Evolutionary conservation across 2,329 filamentous ascomycete species (phyloP).

Genomic region (Lasiodiplodia gonubiensis): DNA sequence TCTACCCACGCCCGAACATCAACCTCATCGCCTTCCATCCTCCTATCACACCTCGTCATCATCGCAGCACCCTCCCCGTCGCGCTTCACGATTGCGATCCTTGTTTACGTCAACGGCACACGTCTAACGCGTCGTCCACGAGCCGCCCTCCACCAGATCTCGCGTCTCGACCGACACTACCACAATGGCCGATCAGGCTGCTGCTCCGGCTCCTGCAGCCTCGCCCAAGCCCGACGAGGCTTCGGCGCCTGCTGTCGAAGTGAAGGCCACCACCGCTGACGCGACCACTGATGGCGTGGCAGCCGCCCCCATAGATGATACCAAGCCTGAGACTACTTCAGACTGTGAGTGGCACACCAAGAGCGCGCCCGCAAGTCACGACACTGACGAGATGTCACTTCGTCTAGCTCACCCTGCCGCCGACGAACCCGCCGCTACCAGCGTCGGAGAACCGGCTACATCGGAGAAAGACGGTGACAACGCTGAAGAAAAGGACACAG

Average conservation of each 20-base stretch:
- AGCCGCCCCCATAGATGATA: conserved; percentile 39
- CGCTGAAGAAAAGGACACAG: conserved; percentile 36
- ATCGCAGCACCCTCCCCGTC: conserved; percentile 37
- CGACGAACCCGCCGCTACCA: conserved; percentile 14
- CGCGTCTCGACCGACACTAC: conserved; percentile 41
- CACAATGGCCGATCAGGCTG: conserved; percentile 47
- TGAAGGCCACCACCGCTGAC: conserved; percentile 33
- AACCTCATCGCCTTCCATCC: conserved; percentile 46
- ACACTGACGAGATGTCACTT: conserved; percentile 28
- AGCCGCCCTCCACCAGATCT: conserved; percentile 30
- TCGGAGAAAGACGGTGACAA: conserved; percentile 32
- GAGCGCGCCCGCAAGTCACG: conserved; percentile 22
- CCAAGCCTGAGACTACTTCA: conserved; percentile 36
- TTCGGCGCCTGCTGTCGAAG: conserved; percentile 40
- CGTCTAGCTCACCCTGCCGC: conserved; percentile 18
- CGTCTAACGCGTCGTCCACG: conserved; percentile 43
- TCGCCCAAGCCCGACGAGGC: conserved; percentile 39
- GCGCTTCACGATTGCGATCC: conserved; percentile 36
- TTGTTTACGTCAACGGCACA: conserved; percentile 40
- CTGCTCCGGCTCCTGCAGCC: conserved; percentile 37
- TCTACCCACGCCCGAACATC: conserved; percentile 33
- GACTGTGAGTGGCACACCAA: conserved; percentile 38
- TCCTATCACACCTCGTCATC: conserved; percentile 38
- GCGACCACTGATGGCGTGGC: conserved; percentile 39
- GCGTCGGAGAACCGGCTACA: conserved; percentile 12